These are phyloP conservation scores for Sporothrix variecibatus DNA, from an alignment of 2,329 filamentous ascomycete genomes.

Conservation along the genomic window DNA sequence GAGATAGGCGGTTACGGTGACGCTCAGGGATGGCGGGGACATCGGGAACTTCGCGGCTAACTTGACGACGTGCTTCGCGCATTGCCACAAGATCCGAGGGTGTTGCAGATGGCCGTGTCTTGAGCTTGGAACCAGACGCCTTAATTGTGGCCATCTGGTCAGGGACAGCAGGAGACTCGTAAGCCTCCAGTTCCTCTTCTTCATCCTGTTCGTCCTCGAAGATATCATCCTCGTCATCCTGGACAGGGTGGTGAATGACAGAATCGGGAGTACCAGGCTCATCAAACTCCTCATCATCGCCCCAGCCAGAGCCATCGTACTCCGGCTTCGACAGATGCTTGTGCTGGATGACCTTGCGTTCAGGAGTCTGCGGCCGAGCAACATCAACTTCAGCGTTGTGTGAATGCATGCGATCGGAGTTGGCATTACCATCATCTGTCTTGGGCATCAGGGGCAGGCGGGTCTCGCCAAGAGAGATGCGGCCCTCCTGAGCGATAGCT, in stretches of 20 bases:
- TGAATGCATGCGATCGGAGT: slow-evolving; percentile 41
- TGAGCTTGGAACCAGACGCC: slow-evolving; percentile 80
- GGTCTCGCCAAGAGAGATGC: slow-evolving; percentile 27
- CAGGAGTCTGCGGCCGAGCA: slow-evolving; percentile 52
- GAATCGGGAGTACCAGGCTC: slow-evolving; percentile 81
- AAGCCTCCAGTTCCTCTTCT: not conserved
- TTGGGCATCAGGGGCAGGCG: slow-evolving; percentile 25
- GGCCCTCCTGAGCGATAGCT: slow-evolving; percentile 31
- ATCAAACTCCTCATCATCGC: slow-evolving; percentile 56
- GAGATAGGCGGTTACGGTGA: slow-evolving; percentile 58
- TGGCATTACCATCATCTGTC: slow-evolving; percentile 42
- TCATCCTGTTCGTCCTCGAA: slow-evolving; percentile 26
- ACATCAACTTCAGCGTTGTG: not conserved
- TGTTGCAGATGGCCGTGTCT: slow-evolving; percentile 84
- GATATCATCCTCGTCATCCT: slow-evolving; percentile 30
- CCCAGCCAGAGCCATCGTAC: slow-evolving; percentile 65
- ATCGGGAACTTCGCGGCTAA: slow-evolving; percentile 70
- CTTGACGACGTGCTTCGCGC: slow-evolving; percentile 81
- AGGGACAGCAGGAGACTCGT: slow-evolving; percentile 68
- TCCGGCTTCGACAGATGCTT: slow-evolving; percentile 58
- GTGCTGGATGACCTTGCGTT: slow-evolving; percentile 47
- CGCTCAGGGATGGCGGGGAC: slow-evolving; percentile 64
- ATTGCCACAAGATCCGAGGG: slow-evolving; percentile 81
- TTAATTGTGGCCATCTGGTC: slow-evolving; percentile 87
- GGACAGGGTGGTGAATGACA: slow-evolving; percentile 77